These are phyloP conservation scores for Lycium ferocissimum DNA, from an alignment of 257 asterid species.

Conservation along the genomic window DNA sequence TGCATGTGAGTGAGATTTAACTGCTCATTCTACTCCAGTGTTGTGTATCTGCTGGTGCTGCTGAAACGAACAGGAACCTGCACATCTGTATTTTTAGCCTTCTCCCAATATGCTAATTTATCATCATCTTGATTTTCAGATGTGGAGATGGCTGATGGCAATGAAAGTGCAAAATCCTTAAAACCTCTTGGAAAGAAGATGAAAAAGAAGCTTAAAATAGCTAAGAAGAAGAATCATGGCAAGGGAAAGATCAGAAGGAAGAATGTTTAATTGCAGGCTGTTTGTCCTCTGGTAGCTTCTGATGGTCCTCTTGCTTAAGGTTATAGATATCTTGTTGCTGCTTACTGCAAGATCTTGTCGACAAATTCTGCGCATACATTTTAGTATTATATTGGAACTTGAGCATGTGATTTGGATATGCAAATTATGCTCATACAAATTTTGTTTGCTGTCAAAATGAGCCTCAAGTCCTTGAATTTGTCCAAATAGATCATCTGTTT, in stretches of 20 bases:
- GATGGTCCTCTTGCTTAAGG: neutral
- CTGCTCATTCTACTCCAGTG: constrained; percentile 8
- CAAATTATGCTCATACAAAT: neutral
- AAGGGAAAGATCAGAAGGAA: constrained; percentile 84
- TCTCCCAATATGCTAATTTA: neutral
- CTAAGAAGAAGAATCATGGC: constrained; percentile 63
- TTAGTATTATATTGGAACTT: constrained; percentile 11
- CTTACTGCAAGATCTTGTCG: neutral
- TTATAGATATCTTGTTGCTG: neutral
- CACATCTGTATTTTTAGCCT: neutral
- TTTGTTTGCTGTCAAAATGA: neutral
- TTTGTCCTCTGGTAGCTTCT: neutral
- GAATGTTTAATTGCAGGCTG: constrained; percentile 43
- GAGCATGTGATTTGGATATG: neutral
- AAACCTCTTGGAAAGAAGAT: constrained; percentile 88
- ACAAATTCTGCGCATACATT: neutral
- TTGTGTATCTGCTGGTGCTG: neutral
- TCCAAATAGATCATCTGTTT: neutral
- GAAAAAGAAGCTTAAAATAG: constrained; percentile 78
- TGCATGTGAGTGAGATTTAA: neutral
- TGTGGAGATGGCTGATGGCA: constrained; percentile 59
- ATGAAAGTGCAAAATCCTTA: constrained; percentile 45
- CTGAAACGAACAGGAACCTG: neutral
- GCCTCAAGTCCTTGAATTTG: neutral
- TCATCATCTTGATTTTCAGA: constrained; percentile 48